Evolutionary conservation across 2,329 filamentous ascomycete species (phyloP).

Genomic region (Neoscytalidium dimidiatum): DNA sequence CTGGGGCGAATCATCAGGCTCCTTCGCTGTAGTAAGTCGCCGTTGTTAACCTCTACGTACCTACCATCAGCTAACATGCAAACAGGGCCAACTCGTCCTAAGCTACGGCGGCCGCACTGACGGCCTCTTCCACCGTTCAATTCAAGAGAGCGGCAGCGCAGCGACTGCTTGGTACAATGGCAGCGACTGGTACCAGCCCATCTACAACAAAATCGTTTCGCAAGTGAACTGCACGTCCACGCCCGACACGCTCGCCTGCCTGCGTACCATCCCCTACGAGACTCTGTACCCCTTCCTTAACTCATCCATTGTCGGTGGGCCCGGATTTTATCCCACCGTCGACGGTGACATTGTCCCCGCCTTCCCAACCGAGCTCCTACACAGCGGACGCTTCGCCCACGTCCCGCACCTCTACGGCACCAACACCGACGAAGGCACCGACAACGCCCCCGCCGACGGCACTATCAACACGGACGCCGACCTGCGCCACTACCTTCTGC

Average conservation of each 20-base stretch:
- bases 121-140: constrained; percentile 38
- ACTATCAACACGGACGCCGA: constrained; percentile 14
- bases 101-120: constrained; percentile 37
- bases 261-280: constrained; percentile 21
- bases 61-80: neutral
- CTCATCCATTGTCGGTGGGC: constrained; percentile 8
- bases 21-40: constrained; percentile 14
- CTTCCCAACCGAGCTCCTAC: constrained; percentile 11
- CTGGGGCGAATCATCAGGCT: constrained; percentile 18
- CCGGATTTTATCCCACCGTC: constrained; percentile 17
- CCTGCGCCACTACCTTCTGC: neutral
- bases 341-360: constrained; percentile 14
- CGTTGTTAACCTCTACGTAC: neutral
- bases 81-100: constrained; percentile 36
- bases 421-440: constrained; percentile 14
- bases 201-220: constrained; percentile 29
- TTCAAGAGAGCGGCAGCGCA: constrained; percentile 40
- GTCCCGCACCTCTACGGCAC: constrained; percentile 14
- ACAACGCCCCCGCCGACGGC: constrained; percentile 15
- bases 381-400: constrained; percentile 14
- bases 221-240: constrained; percentile 29
- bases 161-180: constrained; percentile 43
- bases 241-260: constrained; percentile 8
- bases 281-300: constrained; percentile 24
- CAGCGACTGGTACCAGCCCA: constrained; percentile 30